Percentiles rank a stretch among this genome's conserved stretches.
Conservation (phyloP, 1,284 basidiomycete species). For the Heterobasidion occidentale region DNA sequence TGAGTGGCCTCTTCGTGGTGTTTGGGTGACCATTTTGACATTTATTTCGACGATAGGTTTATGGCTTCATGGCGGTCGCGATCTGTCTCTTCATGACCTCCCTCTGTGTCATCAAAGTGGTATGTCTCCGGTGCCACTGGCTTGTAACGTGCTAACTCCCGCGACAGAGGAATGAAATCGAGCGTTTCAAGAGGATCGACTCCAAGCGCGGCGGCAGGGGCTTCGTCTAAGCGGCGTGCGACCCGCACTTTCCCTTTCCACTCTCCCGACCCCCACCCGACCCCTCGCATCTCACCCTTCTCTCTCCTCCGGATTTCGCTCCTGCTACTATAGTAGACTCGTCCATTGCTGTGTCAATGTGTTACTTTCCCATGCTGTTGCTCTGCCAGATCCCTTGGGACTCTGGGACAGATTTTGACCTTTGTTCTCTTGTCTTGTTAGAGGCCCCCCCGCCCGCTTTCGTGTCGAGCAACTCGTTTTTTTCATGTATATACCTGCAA, state of each 20-base stretch:
- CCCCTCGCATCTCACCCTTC: background rate
- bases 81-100: constrained; percentile 68
- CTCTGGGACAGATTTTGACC: no score
- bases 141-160: constrained; percentile 4
- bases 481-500: background rate
- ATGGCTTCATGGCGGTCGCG: constrained; percentile 79
- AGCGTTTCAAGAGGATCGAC: constrained; percentile 82
- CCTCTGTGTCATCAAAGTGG: constrained; percentile 79
- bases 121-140: constrained; percentile 16
- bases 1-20: background rate
- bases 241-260: background rate
- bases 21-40: background rate
- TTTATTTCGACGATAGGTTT: constrained; percentile 31
- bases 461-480: background rate
- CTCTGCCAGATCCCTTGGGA: no score
- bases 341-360: background rate
- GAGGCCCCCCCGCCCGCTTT: background rate
- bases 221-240: constrained; percentile 56
- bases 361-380: background rate
- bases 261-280: background rate
- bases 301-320: background rate
- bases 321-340: background rate
- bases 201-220: constrained; percentile 76
- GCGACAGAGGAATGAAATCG: constrained; percentile 62
- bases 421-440: no score